Base-by-base conservation (phyloP, 495 filamentous ascomycete genomes). In the Barbatosphaeria neglecta region DNA sequence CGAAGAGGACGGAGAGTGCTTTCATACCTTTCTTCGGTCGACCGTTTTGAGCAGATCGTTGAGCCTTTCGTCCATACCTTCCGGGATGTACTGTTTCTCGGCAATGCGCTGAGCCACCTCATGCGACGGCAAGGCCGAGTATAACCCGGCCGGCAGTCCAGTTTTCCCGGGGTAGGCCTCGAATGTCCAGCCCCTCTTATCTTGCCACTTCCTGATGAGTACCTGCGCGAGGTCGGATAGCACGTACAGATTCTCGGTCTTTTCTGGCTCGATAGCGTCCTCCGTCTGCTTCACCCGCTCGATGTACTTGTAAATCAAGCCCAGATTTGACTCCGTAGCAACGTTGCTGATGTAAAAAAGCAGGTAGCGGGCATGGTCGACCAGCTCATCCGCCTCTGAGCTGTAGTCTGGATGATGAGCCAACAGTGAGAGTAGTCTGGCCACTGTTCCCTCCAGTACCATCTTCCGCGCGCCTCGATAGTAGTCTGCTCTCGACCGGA, bases 381-480 rank as follows among this genome's bases (percentile, higher is more conserved):
- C 66, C 39, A 96, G 63, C 43, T 90, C 85, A 6, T 76, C 80
- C 5, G 79, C 60, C 33, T 80, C 73, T 0, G 72, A 69, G 20
- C 75, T 71, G 60, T 90, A 99, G 61, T 99, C 93, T 1, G 90
- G 92, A 63, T 99, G 92, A 59, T 97, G 92, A 13, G 90, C 89
- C 16, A 97, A 78, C 20, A 96, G 68, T 33, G 86, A 92, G 35
- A 97, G 64, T 13, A 97, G 73, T 18, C 92, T 83, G 15, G 86
- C 75, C 60, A 99, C 86, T n/a, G 84, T 71, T 15, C 81, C 71
- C 62, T 97, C 93, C 72, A 97, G 83, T 7, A 82, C 71, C 28
- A 70, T 79, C 22, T 80, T 73, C 45, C 76, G 77, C 27, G 64
- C 60, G 13, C 68, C 57, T 22, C 71, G 62, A 45, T 70, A 75